Evolutionary conservation across 805 yeast genomes (phyloP), one percentile per base, ranked within the genome.

Genomic region (Sungouiella blattae): DNA sequence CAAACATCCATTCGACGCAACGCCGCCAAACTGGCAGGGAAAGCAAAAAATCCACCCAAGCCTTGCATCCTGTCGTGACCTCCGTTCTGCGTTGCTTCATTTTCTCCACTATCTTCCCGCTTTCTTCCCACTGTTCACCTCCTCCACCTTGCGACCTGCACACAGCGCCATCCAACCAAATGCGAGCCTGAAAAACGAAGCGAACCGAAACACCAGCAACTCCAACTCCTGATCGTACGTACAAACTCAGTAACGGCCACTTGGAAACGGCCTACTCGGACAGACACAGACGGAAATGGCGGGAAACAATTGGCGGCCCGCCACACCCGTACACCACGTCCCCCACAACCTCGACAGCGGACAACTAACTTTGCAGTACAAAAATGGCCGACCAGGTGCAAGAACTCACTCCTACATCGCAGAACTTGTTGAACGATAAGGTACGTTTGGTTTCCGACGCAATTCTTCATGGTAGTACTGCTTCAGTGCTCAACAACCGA

Each of bases 391-490:
- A 65, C 36, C 66, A 62, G 50, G 61, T 61, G 50, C 58, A 56
- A 45, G 49, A 46, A 27, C 53, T 66, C 40, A 35, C 50, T 29
- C 36, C 56, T 27, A 50, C 80, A 34, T 75, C 80, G 32, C 77
- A 71, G 57, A 73, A 76, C 51, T 73, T 79, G 48, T 64, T 78
- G 49, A 78, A 79, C 53, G 82, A 78, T 52, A 78, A 79, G 58
- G 64, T 60, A 57, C 37, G 64, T 58, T 30, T 25, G 12, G 11
- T 18, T 15, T 30, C 11, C n/a, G n/a, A n/a, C n/a, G n/a, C n/a
- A n/a, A n/a, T n/a, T n/a, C n/a, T n/a, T n/a, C n/a, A n/a, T n/a
- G n/a, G n/a, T n/a, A n/a, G n/a, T n/a, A n/a, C n/a, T n/a, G n/a
- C n/a, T n/a, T n/a, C n/a, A n/a, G n/a, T n/a, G n/a, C n/a, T n/a